Evolutionary conservation across 2,329 filamentous ascomycete species (phyloP), one percentile per base, ranked within the genome.

Genomic region (Colletotrichum sp.): DNA sequence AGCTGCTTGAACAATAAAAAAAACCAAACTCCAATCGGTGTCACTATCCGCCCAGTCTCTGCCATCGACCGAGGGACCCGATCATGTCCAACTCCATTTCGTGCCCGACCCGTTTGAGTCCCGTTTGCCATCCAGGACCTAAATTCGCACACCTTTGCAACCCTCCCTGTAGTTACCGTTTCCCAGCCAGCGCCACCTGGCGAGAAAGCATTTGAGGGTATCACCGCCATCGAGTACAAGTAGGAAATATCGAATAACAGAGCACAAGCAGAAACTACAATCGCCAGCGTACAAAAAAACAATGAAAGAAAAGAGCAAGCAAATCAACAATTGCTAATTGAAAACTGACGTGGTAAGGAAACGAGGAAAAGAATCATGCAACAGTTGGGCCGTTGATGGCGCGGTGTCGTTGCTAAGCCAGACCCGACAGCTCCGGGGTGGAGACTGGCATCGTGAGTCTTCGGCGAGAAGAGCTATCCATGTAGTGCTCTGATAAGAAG

Each of bases 151-250:
- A 55, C 32, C 58, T 8, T 38, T 34, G 28, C 38, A 71, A 65
- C 62, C 62, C 55, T 48, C 55, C n/a, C 24, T 30, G 26, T 52
- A 55, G 66, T 38, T 67, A 62, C 66, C 48, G 62, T 72, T 66
- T 73, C 61, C 75, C 43, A 34, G 55, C 76, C 75, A 77, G 75
- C 73, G 75, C 75, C 73, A 73, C 75, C 65, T 70, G 76, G 76
- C 76, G 60, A 76, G 73, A 72, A 69, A 73, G 30, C 70, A 69
- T 69, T 55, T 48, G 28, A 73, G 76, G 76, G 66, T 76, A 76
- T 77, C 75, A 71, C 69, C 60, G 66, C 60, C 65, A 12, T 38
- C 65, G 43, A 43, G 24, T 73, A 66, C 56, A 65, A 32, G 21
- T 34, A 66, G 43, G 43, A 10, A 62, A 61, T n/a, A 34, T 13